These are phyloP conservation scores for Centella asiatica DNA, from an alignment of 129 eudicot species.

Conservation along the genomic window DNA sequence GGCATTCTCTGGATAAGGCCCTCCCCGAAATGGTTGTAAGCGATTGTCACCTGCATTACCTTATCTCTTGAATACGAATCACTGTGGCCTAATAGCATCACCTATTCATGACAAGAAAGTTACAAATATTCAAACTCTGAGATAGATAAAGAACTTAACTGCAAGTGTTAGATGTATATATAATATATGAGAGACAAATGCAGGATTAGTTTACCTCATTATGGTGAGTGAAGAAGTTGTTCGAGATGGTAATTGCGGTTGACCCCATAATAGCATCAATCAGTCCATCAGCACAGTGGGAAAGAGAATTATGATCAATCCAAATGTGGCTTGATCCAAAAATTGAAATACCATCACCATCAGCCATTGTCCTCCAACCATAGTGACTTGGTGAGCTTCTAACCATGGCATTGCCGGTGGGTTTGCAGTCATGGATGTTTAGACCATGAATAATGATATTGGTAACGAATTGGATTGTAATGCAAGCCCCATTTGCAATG, in stretches of 20 bases:
- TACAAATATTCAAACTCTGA: too few relatives aligned
- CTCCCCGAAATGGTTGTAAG: constrained; percentile 93
- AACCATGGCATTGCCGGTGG: constrained; percentile 81
- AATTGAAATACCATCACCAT: constrained; percentile 75
- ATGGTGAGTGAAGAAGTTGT: constrained; percentile 83
- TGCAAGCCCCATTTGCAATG: constrained; percentile 74
- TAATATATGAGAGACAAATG: background rate
- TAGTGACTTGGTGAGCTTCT: constrained; percentile 72
- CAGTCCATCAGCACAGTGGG: constrained; percentile 78
- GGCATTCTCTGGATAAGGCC: constrained; percentile 99
- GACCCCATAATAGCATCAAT: constrained; percentile 68
- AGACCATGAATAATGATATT: constrained; percentile 81
- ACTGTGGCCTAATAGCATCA: constrained; percentile 88
- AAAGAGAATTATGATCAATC: constrained; percentile 74
- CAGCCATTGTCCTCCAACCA: constrained; percentile 83
- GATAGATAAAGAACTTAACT: background rate
- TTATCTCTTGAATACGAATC: constrained; percentile 71
- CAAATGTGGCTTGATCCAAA: constrained; percentile 82
- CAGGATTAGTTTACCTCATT: constrained; percentile 48
- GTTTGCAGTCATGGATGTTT: constrained; percentile 77
- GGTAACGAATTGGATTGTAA: constrained; percentile 65
- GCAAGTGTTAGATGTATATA: too few relatives aligned
- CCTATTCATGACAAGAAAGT: constrained; percentile 30
- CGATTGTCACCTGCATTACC: constrained; percentile 89
- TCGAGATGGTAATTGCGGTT: constrained; percentile 77